phyloP scores from a whole-genome alignment of 78 protist genomes.

The Monosiga brevicollis region DNA sequence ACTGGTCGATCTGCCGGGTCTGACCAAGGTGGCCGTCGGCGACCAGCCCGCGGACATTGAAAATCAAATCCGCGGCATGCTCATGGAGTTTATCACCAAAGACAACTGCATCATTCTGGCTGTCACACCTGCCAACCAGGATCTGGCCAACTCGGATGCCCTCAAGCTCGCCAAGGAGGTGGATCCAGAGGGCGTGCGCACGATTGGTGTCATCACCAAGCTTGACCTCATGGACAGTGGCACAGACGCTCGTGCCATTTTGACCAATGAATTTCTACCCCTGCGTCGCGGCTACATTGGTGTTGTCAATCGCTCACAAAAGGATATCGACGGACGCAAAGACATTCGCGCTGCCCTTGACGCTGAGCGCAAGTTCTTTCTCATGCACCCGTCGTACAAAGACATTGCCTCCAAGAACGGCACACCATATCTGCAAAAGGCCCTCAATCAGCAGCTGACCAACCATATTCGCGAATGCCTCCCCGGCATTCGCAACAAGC shows the following conservation, averaged over 20 bases:
- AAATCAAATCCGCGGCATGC: conserved; percentile 56
- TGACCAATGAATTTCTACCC: conserved; percentile 61
- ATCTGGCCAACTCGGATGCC: conserved; percentile 91
- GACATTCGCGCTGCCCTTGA: conserved; percentile 63
- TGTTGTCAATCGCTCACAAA: conserved; percentile 66
- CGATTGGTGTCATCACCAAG: conserved; percentile 95
- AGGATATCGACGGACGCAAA: conserved; percentile 62
- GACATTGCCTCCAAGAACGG: conserved; percentile 47
- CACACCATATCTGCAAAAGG: conserved; percentile 37
- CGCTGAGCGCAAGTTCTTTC: conserved; percentile 73
- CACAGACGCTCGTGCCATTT: conserved; percentile 85
- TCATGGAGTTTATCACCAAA: conserved; percentile 39
- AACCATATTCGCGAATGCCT: conserved; percentile 44
- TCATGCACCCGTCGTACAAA: conserved; percentile 70
- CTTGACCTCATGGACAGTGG: conserved; percentile 92
- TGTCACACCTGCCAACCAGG: conserved; percentile 91
- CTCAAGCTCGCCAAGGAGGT: conserved; percentile 75
- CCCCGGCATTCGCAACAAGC: conserved; percentile 42
- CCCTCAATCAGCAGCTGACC: conserved; percentile 40
- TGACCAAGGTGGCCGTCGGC: conserved; percentile 81
- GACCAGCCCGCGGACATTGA: conserved; percentile 92
- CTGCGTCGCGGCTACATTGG: conserved; percentile 73
- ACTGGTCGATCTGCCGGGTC: conserved; percentile 86
- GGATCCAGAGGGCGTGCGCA: conserved; percentile 83
- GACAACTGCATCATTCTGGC: conserved; percentile 90